Evolutionary conservation across 805 yeast genomes (phyloP).

Genomic region (Candida chauliodis): DNA sequence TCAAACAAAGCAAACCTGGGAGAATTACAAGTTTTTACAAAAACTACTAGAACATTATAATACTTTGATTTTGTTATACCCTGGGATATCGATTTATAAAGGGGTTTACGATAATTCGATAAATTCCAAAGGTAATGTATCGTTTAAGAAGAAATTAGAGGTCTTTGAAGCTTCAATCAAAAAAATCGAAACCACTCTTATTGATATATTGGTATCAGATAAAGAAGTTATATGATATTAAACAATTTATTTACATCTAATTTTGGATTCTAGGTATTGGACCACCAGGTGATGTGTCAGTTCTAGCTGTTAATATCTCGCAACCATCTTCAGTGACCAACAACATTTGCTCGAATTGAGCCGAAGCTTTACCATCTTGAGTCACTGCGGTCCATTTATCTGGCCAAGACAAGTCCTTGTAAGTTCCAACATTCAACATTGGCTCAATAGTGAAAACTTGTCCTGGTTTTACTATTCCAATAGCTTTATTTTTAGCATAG

Average conservation of each 20-base stretch:
- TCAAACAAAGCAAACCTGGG: slow-evolving; percentile 11
- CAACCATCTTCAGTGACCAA: slow-evolving; percentile 91
- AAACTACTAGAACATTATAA: slow-evolving; percentile 11
- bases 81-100: slow-evolving; percentile 15
- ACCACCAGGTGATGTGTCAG: slow-evolving; percentile 85
- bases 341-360: slow-evolving; percentile 94
- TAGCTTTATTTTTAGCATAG: slow-evolving; percentile 87
- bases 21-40: slow-evolving; percentile 17
- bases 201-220: slow-evolving; percentile 19
- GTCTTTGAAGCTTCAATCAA: slow-evolving; percentile 20
- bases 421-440: slow-evolving; percentile 85
- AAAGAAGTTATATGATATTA: slow-evolving; percentile 13
- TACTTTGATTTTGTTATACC: slow-evolving; percentile 14
- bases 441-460: slow-evolving; percentile 98
- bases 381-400: slow-evolving; percentile 97
- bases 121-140: slow-evolving; percentile 11
- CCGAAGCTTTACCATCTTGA: slow-evolving; percentile 82
- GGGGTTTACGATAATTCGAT: slow-evolving; percentile 16
- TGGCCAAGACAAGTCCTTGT: slow-evolving; percentile 87
- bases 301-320: slow-evolving; percentile 84
- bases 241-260: too few relatives aligned
- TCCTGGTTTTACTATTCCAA: slow-evolving; percentile 93
- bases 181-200: slow-evolving; percentile 21
- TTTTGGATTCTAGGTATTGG: slow-evolving; percentile 52
- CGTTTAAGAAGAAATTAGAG: slow-evolving; percentile 19